These are phyloP conservation scores for Neurospora sp. DNA, from an alignment of 495 filamentous ascomycete genomes.

Conservation along the genomic window DNA sequence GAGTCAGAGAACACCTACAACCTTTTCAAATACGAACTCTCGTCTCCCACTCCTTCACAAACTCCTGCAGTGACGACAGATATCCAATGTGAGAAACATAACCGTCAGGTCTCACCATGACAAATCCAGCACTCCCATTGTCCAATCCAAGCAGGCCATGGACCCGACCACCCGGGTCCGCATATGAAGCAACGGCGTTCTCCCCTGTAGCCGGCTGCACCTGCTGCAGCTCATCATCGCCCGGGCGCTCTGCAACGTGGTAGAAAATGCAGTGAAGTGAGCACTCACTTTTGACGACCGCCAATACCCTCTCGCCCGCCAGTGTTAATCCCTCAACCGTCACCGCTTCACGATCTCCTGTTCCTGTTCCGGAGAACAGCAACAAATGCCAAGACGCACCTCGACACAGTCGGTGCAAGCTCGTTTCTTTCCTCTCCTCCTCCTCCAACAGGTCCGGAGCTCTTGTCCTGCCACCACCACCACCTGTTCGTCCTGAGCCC, in stretches of 20 bases:
- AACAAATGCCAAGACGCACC: constrained; percentile 21
- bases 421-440: constrained; percentile 9
- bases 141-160: constrained; percentile 27
- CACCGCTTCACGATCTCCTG: not conserved
- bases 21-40: not conserved
- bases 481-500: not conserved
- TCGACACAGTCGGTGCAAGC: constrained; percentile 19
- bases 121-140: constrained; percentile 16
- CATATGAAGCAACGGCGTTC: constrained; percentile 4
- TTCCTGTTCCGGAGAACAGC: constrained; percentile 22
- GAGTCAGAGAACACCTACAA: not conserved
- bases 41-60: constrained; percentile 7
- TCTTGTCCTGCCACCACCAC: not conserved
- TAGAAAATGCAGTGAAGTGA: constrained; percentile 10
- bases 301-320: constrained; percentile 8
- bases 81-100: constrained; percentile 30
- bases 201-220: not conserved
- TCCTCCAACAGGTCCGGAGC: not conserved
- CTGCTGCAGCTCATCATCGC: not conserved
- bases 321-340: constrained; percentile 8
- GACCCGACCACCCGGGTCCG: constrained; percentile 20
- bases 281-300: constrained; percentile 2
- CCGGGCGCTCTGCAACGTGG: not conserved
- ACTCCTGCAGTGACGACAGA: constrained; percentile 19
- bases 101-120: constrained; percentile 31